Evolutionary conservation across 306 rosid species (phyloP).

Genomic region (Castanea sativa): DNA sequence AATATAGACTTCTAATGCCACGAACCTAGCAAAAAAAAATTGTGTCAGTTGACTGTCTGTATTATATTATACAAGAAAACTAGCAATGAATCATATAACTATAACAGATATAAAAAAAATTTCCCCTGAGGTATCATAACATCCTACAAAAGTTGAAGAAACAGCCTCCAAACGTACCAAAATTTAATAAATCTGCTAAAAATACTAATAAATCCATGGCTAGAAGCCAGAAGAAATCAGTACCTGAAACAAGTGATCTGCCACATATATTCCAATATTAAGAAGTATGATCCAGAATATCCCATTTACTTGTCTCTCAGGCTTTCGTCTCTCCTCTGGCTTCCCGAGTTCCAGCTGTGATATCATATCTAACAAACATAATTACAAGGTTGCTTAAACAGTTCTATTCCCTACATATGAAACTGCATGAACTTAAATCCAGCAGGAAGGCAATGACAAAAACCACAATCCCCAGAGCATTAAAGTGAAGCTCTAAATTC

Average conservation of each 20-base stretch:
- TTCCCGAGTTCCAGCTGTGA: constrained; percentile 73
- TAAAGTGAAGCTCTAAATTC: neutral
- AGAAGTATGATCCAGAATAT: constrained; percentile 88
- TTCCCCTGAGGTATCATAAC: neutral
- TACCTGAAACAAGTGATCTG: constrained; percentile 85
- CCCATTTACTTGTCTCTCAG: constrained; percentile 67
- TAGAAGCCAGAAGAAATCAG: neutral
- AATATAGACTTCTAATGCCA: constrained; percentile 52
- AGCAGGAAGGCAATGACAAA: neutral
- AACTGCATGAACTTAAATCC: neutral
- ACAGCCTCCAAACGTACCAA: neutral
- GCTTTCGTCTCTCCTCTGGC: constrained; percentile 45
- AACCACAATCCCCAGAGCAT: neutral
- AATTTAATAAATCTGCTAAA: neutral
- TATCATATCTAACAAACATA: constrained; percentile 55
- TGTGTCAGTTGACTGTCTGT: constrained; percentile 3
- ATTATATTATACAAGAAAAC: neutral
- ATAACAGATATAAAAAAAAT: neutral
- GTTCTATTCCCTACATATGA: neutral
- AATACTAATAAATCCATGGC: neutral
- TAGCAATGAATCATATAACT: neutral
- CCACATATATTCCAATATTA: constrained; percentile 66
- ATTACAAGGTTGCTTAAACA: constrained; percentile 7
- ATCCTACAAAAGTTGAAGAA: neutral
- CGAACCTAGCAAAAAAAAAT: constrained; percentile 47